phyloP scores from a whole-genome alignment of 2,329 filamentous ascomycete genomes.

The Arthrobotrys iridis region DNA sequence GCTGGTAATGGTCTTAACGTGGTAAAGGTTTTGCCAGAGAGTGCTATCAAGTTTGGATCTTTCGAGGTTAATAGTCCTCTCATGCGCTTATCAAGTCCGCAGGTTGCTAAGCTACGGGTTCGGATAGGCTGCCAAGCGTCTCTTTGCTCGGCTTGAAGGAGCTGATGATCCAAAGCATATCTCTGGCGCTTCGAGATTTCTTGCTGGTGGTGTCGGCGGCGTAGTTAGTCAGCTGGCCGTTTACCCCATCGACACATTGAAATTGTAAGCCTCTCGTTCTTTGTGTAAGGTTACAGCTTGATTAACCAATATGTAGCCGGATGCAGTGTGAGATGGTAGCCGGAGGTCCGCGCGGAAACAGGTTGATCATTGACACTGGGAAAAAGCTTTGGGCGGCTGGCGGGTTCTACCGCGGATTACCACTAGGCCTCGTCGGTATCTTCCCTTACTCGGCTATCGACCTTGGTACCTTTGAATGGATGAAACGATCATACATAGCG shows the following conservation, averaged over 20 bases:
- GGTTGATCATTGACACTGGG: slow-evolving; percentile 82
- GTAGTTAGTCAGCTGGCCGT: slow-evolving; percentile 96
- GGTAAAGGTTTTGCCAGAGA: slow-evolving; percentile 98
- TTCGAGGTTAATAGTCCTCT: slow-evolving; percentile 73
- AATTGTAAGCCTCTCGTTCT: slow-evolving; percentile 65
- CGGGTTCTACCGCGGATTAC: slow-evolving; percentile 90
- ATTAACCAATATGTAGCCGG: slow-evolving; percentile 62
- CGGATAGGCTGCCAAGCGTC: slow-evolving; percentile 80
- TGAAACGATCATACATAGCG: slow-evolving; percentile 78
- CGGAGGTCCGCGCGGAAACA: slow-evolving; percentile 83
- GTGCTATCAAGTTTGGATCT: slow-evolving; percentile 96
- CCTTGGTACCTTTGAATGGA: slow-evolving; percentile 90
- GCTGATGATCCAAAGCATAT: slow-evolving; percentile 83
- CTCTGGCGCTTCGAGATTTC: slow-evolving; percentile 84
- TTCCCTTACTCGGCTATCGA: slow-evolving; percentile 98
- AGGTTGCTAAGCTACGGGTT: slow-evolving; percentile 28
- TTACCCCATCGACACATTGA: slow-evolving; percentile 90
- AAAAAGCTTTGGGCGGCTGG: slow-evolving; percentile 84
- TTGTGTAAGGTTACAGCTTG: neutral
- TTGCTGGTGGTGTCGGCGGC: slow-evolving; percentile 88
- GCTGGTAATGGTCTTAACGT: slow-evolving; percentile 97
- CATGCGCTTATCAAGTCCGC: neutral
- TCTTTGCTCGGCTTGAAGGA: slow-evolving; percentile 85
- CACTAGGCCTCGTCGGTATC: slow-evolving; percentile 93
- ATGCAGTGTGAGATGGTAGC: slow-evolving; percentile 95